A percentile compares a stretch with the other conserved stretches of the same genome.
Conservation (phyloP, 768 basidiomycete genomes). For the Dacryopinax primogenitus region DNA sequence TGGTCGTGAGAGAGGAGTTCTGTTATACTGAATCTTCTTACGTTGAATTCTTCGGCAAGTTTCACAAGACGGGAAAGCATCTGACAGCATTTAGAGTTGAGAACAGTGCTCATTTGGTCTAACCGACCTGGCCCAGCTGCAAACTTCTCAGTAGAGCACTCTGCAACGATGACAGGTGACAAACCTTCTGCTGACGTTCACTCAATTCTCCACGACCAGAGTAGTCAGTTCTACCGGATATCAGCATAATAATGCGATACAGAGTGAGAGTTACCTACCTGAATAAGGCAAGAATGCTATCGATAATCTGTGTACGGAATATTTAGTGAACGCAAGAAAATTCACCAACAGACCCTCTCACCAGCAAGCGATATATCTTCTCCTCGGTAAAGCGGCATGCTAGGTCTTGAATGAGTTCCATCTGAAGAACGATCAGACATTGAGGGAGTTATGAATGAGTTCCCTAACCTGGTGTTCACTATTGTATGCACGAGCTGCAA, state of each 20-base stretch:
- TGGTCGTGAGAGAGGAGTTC: constrained; percentile 11
- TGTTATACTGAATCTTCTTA: constrained; percentile 24
- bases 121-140: constrained; percentile 66
- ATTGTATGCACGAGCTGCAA: constrained; percentile 70
- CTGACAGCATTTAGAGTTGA: constrained; percentile 27
- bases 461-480: constrained; percentile 74
- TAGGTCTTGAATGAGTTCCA: constrained; percentile 85
- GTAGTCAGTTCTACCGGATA: constrained; percentile 49
- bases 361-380: constrained; percentile 62
- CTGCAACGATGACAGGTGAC: constrained; percentile 5
- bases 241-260: background rate
- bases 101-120: background rate
- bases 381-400: constrained; percentile 81
- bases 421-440: constrained; percentile 28
- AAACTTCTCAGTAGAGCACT: background rate
- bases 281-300: constrained; percentile 95
- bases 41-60: constrained; percentile 85
- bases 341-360: constrained; percentile 26
- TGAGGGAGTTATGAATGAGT: background rate
- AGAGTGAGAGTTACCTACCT: constrained; percentile 26
- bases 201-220: constrained; percentile 89
- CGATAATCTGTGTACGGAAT: constrained; percentile 56
- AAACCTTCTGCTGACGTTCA: constrained; percentile 81
- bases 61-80: constrained; percentile 87
- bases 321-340: constrained; percentile 14